phyloP scores from a whole-genome alignment of 2,329 filamentous ascomycete genomes.

The Penicillium sp. region DNA sequence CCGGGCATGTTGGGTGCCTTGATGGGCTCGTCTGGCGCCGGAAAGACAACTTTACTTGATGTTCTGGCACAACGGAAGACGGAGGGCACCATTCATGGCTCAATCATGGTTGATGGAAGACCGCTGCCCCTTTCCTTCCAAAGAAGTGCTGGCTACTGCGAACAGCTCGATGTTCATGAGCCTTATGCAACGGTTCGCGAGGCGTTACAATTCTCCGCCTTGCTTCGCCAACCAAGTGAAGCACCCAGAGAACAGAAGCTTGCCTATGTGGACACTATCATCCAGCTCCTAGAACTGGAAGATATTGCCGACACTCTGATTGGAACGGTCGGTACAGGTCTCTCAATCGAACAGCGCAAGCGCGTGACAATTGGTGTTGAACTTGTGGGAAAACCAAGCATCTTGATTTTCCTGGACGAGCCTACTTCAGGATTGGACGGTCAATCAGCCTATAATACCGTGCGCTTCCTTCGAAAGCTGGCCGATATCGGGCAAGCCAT shows the following conservation, averaged over 20 bases:
- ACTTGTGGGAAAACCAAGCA: conserved; percentile 63
- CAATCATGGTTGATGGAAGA: conserved; percentile 64
- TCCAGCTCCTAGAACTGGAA: conserved; percentile 60
- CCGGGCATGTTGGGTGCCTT: conserved; percentile 73
- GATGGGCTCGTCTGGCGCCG: conserved; percentile 73
- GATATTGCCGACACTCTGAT: conserved; percentile 64
- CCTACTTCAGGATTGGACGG: conserved; percentile 66
- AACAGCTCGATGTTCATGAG: conserved; percentile 68
- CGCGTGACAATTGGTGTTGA: conserved; percentile 69
- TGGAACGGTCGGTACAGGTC: conserved; percentile 39
- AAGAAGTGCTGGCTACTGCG: conserved; percentile 63
- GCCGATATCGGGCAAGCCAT: conserved; percentile 63
- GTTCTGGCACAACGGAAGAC: conserved; percentile 68
- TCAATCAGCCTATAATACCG: conserved; percentile 63
- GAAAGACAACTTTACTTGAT: conserved; percentile 71
- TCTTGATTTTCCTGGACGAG: conserved; percentile 68
- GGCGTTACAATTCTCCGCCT: conserved; percentile 63
- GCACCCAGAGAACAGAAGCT: conserved; percentile 58
- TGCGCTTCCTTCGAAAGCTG: conserved; percentile 64
- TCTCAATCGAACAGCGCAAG: conserved; percentile 64
- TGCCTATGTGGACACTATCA: conserved; percentile 61
- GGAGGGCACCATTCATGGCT: conserved; percentile 58
- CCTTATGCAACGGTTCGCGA: conserved; percentile 62
- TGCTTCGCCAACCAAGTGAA: conserved; percentile 57
- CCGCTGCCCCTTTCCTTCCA: conserved; percentile 60